A percentile compares a stretch with the other conserved stretches of the same genome.
These are phyloP conservation scores for Suillus subluteus DNA, from an alignment of 768 basidiomycete genomes.

Conservation along the genomic window DNA sequence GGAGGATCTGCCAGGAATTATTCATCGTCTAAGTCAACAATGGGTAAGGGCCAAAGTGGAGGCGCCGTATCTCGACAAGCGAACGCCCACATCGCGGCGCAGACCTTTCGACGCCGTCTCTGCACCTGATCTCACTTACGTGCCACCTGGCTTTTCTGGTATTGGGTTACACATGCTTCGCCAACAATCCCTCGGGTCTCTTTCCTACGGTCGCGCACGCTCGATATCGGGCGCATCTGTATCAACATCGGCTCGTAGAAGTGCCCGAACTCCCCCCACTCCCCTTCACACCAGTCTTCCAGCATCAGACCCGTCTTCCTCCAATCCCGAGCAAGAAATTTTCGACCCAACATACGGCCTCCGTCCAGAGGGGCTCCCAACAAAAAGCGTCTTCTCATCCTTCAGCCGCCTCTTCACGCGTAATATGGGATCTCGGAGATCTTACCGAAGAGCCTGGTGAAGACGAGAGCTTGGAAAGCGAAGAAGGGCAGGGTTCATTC, in stretches of 20 bases:
- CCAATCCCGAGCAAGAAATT: constrained; percentile 64
- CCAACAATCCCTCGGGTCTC: constrained; percentile 25
- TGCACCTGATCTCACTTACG: constrained; percentile 42
- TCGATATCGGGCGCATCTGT: constrained; percentile 46
- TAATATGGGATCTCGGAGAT: constrained; percentile 74
- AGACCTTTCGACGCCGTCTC: constrained; percentile 43
- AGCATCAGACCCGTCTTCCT: constrained; percentile 26
- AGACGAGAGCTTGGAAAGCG: constrained; percentile 48
- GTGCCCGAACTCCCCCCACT: constrained; percentile 21
- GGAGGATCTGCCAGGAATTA: constrained; percentile 95
- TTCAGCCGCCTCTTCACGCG: constrained; percentile 76
- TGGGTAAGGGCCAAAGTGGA: constrained; percentile 96
- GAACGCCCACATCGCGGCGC: constrained; percentile 40
- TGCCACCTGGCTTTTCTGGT: constrained; percentile 20
- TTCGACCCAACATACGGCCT: constrained; percentile 97
- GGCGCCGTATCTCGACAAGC: constrained; percentile 78
- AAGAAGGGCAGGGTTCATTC: constrained; percentile 48
- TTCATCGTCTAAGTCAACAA: constrained; percentile 92
- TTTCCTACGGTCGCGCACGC: constrained; percentile 36
- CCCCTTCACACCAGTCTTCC: constrained; percentile 24
- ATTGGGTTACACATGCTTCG: constrained; percentile 26
- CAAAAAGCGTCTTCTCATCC: constrained; percentile 77
- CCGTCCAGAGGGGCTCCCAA: constrained; percentile 87
- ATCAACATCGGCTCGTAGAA: constrained; percentile 34
- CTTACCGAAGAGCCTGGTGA: constrained; percentile 68